Evolutionary conservation across 2,329 filamentous ascomycete genomes (phyloP), one percentile per base, ranked within the genome.

Genomic region (Domatiomyces catenatus): DNA sequence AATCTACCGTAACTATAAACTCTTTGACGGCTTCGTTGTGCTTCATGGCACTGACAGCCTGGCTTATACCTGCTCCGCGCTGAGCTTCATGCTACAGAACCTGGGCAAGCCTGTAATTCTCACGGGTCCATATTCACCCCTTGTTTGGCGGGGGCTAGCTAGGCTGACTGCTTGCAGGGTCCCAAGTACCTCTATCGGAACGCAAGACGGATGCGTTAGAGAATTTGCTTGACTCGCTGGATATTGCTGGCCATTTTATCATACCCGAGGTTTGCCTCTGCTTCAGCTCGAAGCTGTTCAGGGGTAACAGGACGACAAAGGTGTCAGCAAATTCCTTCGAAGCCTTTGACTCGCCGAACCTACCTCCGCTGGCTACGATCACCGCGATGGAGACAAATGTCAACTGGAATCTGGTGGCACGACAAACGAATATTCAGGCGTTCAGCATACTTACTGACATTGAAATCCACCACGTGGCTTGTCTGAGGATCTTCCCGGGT

Each of bases 251-350:
- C 32, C 92, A 92, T 53, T 94, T 94, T 63, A 84, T 87, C 70
- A 86, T 95, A 52, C 88, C 89, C 0, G 89, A 94, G 65, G 89
- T 95, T 49, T 89, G 86, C 64, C 75, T 95, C 36, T 94, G 93
- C 71, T 95, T 95, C 74, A 86, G 92, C 67, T 85, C 93, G 69
- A 86, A 82, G 58, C 76, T 95, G 18, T 93, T 89, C 69, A 80
- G 89, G 22, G 89, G 89, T 15, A 94, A 94, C 67, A 75, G 89
- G 53, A 81, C 85, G 8, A 92, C 86, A 55, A 95, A 95, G 66
- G 80, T 93, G 28, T 89, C 86, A 12, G 85, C 88, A 5, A 86
- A 84, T 52, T 80, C 85, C 49, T 94, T 93, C 63, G 81, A 86
- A 51, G 89, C 87, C 5, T 95, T 95, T 65, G 83, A 81, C 52